Percentiles rank a stretch among this genome's conserved stretches.
phyloP scores from a whole-genome alignment of 768 basidiomycete genomes.

The Lactarius hatsudake region DNA sequence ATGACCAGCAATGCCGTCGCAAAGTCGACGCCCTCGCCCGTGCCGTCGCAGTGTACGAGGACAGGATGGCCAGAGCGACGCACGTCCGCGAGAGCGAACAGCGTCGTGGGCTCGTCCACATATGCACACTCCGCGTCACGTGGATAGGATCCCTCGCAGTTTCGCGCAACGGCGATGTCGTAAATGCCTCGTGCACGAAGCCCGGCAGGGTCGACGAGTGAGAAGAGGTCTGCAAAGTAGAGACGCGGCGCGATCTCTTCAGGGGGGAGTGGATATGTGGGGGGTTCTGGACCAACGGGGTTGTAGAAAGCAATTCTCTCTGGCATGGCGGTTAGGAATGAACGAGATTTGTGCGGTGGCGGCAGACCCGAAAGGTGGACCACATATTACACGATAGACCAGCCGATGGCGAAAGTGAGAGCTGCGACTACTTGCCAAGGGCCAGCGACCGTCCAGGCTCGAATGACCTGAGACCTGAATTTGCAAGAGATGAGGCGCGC shows the following conservation, averaged over 20 bases:
- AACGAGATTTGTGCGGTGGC: neutral
- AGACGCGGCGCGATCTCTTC: slow-evolving; percentile 18
- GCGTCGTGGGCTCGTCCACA: slow-evolving; percentile 20
- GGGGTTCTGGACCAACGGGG: slow-evolving; percentile 15
- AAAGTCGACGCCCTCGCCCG: slow-evolving; percentile 24
- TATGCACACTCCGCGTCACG: slow-evolving; percentile 19
- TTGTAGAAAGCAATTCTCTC: slow-evolving; percentile 12
- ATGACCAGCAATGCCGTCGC: slow-evolving; percentile 16
- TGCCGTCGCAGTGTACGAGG: slow-evolving; percentile 22
- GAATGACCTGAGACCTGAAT: too few relatives aligned
- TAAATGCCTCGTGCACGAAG: slow-evolving; percentile 15
- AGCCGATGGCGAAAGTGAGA: neutral
- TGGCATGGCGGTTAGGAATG: slow-evolving; percentile 9
- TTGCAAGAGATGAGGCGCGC: too few relatives aligned
- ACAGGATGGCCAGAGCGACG: slow-evolving; percentile 19
- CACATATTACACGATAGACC: neutral
- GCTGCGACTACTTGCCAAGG: neutral
- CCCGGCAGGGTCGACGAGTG: slow-evolving; percentile 15
- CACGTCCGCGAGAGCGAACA: slow-evolving; percentile 22
- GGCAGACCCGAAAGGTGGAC: neutral
- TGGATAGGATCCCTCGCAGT: slow-evolving; percentile 20
- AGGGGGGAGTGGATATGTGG: slow-evolving; percentile 16
- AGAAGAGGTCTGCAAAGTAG: slow-evolving; percentile 24
- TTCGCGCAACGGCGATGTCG: slow-evolving; percentile 17
- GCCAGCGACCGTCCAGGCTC: neutral